Conservation (phyloP, 805 yeast species). For the Ascoidea tarda region DNA sequence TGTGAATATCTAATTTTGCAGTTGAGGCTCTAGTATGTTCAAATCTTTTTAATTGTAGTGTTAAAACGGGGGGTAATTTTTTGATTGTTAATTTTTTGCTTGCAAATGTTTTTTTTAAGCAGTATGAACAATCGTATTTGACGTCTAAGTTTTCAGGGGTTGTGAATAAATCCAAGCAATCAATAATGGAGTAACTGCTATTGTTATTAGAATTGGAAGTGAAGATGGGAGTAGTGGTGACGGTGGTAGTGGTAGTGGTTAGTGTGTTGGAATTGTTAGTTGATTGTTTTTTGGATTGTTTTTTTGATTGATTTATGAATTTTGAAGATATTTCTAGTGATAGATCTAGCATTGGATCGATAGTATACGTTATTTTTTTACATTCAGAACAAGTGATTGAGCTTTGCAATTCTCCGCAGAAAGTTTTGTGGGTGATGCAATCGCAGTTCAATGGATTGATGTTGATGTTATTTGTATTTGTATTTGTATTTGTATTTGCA, state of each 20-base stretch:
- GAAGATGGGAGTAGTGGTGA: neutral
- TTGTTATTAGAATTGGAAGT: constrained; percentile 9
- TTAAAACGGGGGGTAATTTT: constrained; percentile 61
- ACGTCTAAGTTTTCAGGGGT: constrained; percentile 64
- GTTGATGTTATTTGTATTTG: constrained; percentile 9
- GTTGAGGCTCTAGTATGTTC: constrained; percentile 20
- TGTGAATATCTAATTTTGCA: constrained; percentile 62
- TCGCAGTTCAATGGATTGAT: constrained; percentile 27
- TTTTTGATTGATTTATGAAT: constrained; percentile 7
- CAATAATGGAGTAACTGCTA: constrained; percentile 23
- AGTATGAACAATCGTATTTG: constrained; percentile 53
- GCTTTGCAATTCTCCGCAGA: constrained; percentile 74
- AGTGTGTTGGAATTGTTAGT: constrained; percentile 6
- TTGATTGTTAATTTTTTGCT: constrained; percentile 58
- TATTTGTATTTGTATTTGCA: constrained; percentile 14
- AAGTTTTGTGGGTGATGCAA: constrained; percentile 73
- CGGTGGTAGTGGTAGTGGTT: constrained; percentile 16
- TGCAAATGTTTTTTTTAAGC: constrained; percentile 50
- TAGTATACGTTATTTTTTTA: constrained; percentile 35
- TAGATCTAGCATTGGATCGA: constrained; percentile 84
- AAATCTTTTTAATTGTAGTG: constrained; percentile 70
- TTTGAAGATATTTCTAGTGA: constrained; percentile 54
- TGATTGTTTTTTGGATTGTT: no score
- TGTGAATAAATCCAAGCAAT: constrained; percentile 69
- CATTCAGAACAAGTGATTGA: constrained; percentile 66